Conservation (phyloP, 768 basidiomycete genomes). For the Tubosaeta sp. region DNA sequence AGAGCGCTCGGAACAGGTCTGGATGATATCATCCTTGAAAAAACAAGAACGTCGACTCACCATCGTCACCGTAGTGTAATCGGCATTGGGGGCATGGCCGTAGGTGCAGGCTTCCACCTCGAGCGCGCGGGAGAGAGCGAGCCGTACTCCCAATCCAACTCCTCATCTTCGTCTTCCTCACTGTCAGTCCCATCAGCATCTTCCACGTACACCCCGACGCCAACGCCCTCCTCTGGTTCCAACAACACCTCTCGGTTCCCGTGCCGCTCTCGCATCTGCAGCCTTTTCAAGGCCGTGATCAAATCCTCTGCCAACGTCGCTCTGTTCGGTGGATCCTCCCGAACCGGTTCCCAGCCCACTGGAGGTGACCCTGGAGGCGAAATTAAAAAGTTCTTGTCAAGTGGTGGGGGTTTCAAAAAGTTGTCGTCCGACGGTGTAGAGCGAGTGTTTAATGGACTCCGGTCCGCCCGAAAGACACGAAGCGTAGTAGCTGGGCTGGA, state of each 20-base stretch:
- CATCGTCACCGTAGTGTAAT: slow-evolving; percentile 19
- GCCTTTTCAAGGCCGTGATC: slow-evolving; percentile 66
- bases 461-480: slow-evolving; percentile 71
- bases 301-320: slow-evolving; percentile 85
- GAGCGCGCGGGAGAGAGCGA: slow-evolving; percentile 41
- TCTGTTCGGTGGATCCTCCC: slow-evolving; percentile 86
- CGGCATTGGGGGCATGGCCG: slow-evolving; percentile 52
- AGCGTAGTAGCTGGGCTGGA: slow-evolving; percentile 47
- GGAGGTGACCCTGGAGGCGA: slow-evolving; percentile 98
- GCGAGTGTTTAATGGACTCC: slow-evolving; percentile 52
- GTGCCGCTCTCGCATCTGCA: slow-evolving; percentile 52
- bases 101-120: slow-evolving; percentile 50
- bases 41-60: slow-evolving; percentile 21
- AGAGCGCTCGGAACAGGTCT: slow-evolving; percentile 73
- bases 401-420: slow-evolving; percentile 63
- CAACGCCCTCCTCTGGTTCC: slow-evolving; percentile 63
- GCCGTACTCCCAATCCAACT: slow-evolving; percentile 59
- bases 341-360: slow-evolving; percentile 90
- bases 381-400: slow-evolving; percentile 94
- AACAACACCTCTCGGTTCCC: slow-evolving; percentile 53
- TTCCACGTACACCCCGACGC: slow-evolving; percentile 77
- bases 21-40: slow-evolving; percentile 58
- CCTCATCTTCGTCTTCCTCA: slow-evolving; percentile 26
- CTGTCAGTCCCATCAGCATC: slow-evolving; percentile 50
- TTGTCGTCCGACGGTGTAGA: slow-evolving; percentile 27